Conservation (phyloP, 495 filamentous ascomycete species). For the Parathielavia hyrcaniae region DNA sequence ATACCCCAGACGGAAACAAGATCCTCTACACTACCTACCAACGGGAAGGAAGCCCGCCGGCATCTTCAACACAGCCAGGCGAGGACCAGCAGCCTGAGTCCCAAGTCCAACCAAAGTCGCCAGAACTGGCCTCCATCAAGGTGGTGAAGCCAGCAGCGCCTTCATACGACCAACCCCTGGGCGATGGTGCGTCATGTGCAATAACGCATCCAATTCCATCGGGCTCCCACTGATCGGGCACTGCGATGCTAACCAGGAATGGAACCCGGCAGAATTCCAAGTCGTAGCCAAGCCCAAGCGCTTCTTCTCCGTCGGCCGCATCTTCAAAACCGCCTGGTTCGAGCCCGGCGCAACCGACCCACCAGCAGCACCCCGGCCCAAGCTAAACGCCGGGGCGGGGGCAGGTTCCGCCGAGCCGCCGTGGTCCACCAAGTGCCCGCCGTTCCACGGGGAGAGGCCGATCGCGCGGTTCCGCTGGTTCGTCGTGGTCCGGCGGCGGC, state of each 20-base stretch:
- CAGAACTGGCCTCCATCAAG: background rate
- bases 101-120: background rate
- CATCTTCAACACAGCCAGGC: background rate
- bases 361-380: conserved; percentile 8
- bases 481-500: conserved; percentile 28
- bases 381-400: too few species aligned
- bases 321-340: conserved; percentile 35
- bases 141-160: background rate
- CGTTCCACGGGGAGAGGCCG: conserved; percentile 22
- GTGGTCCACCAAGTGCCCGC: conserved; percentile 6
- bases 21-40: conserved; percentile 16
- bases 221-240: too few species aligned
- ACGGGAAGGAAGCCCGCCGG: background rate
- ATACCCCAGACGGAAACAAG: conserved; percentile 4
- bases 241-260: background rate
- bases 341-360: conserved; percentile 20
- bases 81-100: background rate
- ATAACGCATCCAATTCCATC: background rate
- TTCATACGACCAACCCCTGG: conserved; percentile 11
- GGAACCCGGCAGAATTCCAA: conserved; percentile 20
- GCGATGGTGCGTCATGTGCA: conserved; percentile 9
- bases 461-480: conserved; percentile 32
- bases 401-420: too few species aligned
- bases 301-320: conserved; percentile 37
- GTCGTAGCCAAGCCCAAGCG: conserved; percentile 33